A percentile compares a stretch with the other conserved stretches of the same genome.
Conservation (phyloP, 1,139 yeast genomes). For the Candida sp. region DNA sequence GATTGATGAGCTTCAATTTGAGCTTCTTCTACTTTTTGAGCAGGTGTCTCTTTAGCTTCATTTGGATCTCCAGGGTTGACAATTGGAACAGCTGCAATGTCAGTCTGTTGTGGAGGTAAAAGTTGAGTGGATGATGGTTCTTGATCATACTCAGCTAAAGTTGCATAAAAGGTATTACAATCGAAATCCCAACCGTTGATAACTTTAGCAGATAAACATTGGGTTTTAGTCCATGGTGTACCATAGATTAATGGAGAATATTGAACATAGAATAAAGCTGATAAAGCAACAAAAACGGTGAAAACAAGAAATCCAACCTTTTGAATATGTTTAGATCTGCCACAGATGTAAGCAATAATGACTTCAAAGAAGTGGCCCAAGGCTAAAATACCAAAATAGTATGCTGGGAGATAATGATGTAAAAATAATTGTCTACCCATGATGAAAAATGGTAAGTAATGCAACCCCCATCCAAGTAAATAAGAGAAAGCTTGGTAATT, state of each 20-base stretch:
- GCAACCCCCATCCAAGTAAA: slow-evolving; percentile 79
- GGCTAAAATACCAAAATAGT: slow-evolving; percentile 84
- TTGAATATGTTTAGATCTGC: slow-evolving; percentile 30
- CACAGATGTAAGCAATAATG: slow-evolving; percentile 41
- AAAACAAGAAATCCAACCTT: slow-evolving; percentile 42
- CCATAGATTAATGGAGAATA: slow-evolving; percentile 82
- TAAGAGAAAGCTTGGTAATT: slow-evolving; percentile 68
- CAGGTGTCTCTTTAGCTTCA: slow-evolving; percentile 23
- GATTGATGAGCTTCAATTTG: slow-evolving; percentile 12
- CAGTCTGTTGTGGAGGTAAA: slow-evolving; percentile 7
- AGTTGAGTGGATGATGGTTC: slow-evolving; percentile 9
- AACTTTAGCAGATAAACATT: slow-evolving; percentile 62
- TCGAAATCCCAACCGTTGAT: slow-evolving; percentile 81
- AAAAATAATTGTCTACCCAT: slow-evolving; percentile 94
- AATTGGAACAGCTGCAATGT: slow-evolving; percentile 10
- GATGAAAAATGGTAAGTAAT: slow-evolving; percentile 82
- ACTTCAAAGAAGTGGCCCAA: slow-evolving; percentile 81
- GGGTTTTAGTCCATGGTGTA: slow-evolving; percentile 69
- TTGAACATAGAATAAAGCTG: slow-evolving; percentile 54
- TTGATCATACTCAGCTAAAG: slow-evolving; percentile 22
- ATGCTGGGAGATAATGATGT: slow-evolving; percentile 90
- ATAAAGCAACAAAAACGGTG: slow-evolving; percentile 44
- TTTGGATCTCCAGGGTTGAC: slow-evolving; percentile 13
- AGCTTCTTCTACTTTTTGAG: slow-evolving; percentile 10
- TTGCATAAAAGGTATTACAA: slow-evolving; percentile 55